phyloP scores from a whole-genome alignment of 108 stramenopile species.

The Skeletonema grethae region DNA sequence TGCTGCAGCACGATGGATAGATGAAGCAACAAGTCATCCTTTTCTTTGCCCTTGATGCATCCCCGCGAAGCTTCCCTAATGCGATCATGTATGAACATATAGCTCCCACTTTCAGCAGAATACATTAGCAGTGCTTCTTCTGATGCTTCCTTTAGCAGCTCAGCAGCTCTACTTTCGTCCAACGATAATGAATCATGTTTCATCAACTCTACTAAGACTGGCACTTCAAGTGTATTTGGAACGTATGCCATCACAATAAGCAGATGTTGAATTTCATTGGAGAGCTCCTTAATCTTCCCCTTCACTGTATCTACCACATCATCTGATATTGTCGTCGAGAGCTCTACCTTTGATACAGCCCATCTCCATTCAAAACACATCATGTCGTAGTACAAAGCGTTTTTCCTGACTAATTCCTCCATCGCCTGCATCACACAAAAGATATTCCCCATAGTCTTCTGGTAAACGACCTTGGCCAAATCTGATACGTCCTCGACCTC shows the following conservation, averaged over 20 bases:
- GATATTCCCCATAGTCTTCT: constrained; percentile 45
- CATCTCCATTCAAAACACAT: constrained; percentile 42
- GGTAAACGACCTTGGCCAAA: constrained; percentile 30
- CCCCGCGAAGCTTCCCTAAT: constrained; percentile 20
- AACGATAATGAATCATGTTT: background rate
- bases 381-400: constrained; percentile 39
- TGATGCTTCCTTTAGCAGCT: constrained; percentile 9
- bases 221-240: constrained; percentile 17
- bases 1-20: constrained; percentile 1
- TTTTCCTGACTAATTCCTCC: constrained; percentile 47
- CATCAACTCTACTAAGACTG: constrained; percentile 12
- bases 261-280: constrained; percentile 8
- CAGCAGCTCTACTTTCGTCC: background rate
- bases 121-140: constrained; percentile 15
- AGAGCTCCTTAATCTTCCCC: constrained; percentile 16
- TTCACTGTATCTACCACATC: constrained; percentile 42
- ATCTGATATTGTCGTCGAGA: constrained; percentile 22
- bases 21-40: constrained; percentile 2
- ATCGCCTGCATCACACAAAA: constrained; percentile 34
- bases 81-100: constrained; percentile 25
- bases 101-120: constrained; percentile 8
- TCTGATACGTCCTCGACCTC: constrained; percentile 10
- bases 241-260: constrained; percentile 33
- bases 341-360: constrained; percentile 24
- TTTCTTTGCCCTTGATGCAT: constrained; percentile 1